Conservation (phyloP, 1,139 yeast genomes). For the Schwanniomyces etchellsii region DNA sequence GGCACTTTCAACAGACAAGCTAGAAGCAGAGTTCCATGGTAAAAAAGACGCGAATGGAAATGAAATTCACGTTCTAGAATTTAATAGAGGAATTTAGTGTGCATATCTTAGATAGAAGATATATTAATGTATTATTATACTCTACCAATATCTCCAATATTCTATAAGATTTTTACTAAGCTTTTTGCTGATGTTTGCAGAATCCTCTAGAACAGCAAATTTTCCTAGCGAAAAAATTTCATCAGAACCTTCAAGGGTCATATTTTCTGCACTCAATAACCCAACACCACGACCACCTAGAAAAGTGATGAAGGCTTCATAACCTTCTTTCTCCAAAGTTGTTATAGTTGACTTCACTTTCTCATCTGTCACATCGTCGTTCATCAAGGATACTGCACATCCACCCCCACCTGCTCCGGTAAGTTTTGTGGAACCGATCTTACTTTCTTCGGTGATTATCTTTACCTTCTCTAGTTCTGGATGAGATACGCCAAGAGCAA, state of each 20-base stretch:
- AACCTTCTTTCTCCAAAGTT: slow-evolving; percentile 45
- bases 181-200: slow-evolving; percentile 43
- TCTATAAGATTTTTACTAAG: slow-evolving; percentile 36
- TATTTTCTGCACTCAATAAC: slow-evolving; percentile 24
- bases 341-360: slow-evolving; percentile 28
- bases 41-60: slow-evolving; percentile 61
- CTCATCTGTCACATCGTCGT: slow-evolving; percentile 37
- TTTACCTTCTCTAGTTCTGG: slow-evolving; percentile 76
- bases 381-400: slow-evolving; percentile 83
- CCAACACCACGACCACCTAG: slow-evolving; percentile 92
- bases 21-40: slow-evolving; percentile 61
- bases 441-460: slow-evolving; percentile 51
- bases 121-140: slow-evolving; percentile 4
- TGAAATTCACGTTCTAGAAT: slow-evolving; percentile 59
- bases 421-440: slow-evolving; percentile 82
- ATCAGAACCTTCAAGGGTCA: slow-evolving; percentile 9
- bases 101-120: slow-evolving; percentile 2
- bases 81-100: slow-evolving; percentile 81
- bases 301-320: slow-evolving; percentile 73
- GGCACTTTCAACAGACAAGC: slow-evolving; percentile 45
- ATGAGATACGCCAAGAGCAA: slow-evolving; percentile 87
- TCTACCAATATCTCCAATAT: slow-evolving; percentile 61
- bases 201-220: slow-evolving; percentile 30
- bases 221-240: slow-evolving; percentile 25
- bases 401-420: slow-evolving; percentile 99